Evolutionary conservation across 768 basidiomycete species (phyloP).

Genomic region (Lentinus tigrinus): DNA sequence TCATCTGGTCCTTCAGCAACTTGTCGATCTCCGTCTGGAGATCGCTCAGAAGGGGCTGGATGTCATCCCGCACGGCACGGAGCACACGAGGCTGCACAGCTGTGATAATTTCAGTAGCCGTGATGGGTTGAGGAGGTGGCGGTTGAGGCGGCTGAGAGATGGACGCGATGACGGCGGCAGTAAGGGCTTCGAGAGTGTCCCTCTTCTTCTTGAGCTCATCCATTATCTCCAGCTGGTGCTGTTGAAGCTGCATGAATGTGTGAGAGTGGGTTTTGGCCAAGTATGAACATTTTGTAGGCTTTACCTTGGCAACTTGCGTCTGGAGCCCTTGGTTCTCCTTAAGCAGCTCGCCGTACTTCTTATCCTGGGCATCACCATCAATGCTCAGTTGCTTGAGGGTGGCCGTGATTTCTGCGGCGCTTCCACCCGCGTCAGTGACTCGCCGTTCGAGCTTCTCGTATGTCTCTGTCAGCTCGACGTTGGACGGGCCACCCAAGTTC

Average conservation of each 20-base stretch:
- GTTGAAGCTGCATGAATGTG: constrained; percentile 10
- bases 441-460: background rate
- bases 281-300: background rate
- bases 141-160: constrained; percentile 8
- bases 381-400: background rate
- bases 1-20: constrained; percentile 18
- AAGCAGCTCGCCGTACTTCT: constrained; percentile 7
- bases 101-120: constrained; percentile 14
- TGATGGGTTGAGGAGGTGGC: constrained; percentile 12
- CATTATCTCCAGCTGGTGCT: background rate
- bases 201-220: constrained; percentile 8
- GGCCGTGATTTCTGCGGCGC: background rate
- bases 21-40: constrained; percentile 15
- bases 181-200: constrained; percentile 21
- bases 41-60: constrained; percentile 17
- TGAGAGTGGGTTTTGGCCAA: too few species aligned
- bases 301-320: constrained; percentile 22
- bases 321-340: constrained; percentile 21
- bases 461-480: constrained; percentile 3
- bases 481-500: background rate
- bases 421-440: background rate
- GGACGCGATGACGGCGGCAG: constrained; percentile 18
- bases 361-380: background rate
- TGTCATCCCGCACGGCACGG: constrained; percentile 16
- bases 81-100: constrained; percentile 17